Conservation (phyloP, 441 rosid species). For the Arabidopsis lyrata region DNA sequence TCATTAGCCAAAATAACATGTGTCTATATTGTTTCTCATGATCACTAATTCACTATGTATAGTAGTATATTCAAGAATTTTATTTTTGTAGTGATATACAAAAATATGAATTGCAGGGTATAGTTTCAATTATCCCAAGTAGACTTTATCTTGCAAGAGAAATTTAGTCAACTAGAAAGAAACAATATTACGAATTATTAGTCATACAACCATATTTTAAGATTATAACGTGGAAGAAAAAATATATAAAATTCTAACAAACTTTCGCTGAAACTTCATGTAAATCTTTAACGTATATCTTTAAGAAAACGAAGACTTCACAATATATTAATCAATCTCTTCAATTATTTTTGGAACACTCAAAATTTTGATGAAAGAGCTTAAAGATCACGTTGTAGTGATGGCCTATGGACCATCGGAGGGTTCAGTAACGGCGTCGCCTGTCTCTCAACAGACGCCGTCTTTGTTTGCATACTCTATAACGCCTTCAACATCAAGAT, state of each 20-base stretch:
- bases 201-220: conserved; percentile 22
- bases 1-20: too few species aligned
- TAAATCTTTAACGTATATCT: background rate
- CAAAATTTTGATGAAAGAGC: conserved; percentile 32
- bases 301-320: background rate
- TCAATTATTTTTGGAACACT: background rate
- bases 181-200: background rate
- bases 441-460: conserved; percentile 49
- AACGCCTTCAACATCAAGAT: conserved; percentile 47
- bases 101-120: too few species aligned
- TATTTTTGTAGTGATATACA: too few species aligned
- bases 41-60: too few species aligned
- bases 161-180: conserved; percentile 17
- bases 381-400: conserved; percentile 40
- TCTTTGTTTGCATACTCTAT: conserved; percentile 63
- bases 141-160: conserved; percentile 11
- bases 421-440: conserved; percentile 40
- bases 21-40: too few species aligned
- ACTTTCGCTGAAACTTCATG: conserved; percentile 39
- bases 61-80: too few species aligned
- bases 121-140: background rate
- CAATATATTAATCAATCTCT: conserved; percentile 12
- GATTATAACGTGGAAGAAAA: conserved; percentile 25
- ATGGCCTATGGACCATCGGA: conserved; percentile 36
- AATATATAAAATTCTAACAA: conserved; percentile 12